Conservation (phyloP, 2,329 filamentous ascomycete genomes). For the Canariomyces notabilis region DNA sequence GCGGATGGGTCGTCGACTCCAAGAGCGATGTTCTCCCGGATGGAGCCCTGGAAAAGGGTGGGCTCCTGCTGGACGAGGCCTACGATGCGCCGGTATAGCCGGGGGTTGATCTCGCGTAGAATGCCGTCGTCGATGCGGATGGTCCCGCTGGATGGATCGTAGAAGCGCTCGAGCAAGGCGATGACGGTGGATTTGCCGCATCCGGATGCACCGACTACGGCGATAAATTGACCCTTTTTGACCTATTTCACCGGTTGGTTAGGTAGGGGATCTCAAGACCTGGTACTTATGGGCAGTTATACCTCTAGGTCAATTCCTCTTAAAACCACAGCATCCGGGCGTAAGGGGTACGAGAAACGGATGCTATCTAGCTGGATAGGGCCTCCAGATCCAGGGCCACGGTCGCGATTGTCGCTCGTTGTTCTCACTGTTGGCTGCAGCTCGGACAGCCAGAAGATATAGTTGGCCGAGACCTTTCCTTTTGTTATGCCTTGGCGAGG, state of each 20-base stretch:
- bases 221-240: conserved; percentile 44
- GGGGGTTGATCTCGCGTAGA: conserved; percentile 34
- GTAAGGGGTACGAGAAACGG: conserved; percentile 56
- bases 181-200: conserved; percentile 59
- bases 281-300: conserved; percentile 14
- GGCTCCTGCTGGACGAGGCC: conserved; percentile 40
- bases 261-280: conserved; percentile 18
- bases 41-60: conserved; percentile 37
- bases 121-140: conserved; percentile 35
- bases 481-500: conserved; percentile 40
- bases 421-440: conserved; percentile 39
- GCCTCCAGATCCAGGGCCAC: conserved; percentile 29
- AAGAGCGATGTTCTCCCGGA: conserved; percentile 52
- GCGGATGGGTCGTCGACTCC: conserved; percentile 31
- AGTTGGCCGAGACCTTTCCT: conserved; percentile 44
- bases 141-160: conserved; percentile 32
- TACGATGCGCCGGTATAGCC: conserved; percentile 42
- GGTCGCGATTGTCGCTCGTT: conserved; percentile 36
- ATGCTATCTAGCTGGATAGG: conserved; percentile 17
- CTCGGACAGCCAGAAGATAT: conserved; percentile 44
- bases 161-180: conserved; percentile 44
- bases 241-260: conserved; percentile 23
- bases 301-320: conserved; percentile 33
- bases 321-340: conserved; percentile 37
- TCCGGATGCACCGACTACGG: conserved; percentile 53